A percentile compares a stretch with the other conserved stretches of the same genome.
Conservation (phyloP, 768 basidiomycete genomes). For the Cystobasidium ongulense region DNA sequence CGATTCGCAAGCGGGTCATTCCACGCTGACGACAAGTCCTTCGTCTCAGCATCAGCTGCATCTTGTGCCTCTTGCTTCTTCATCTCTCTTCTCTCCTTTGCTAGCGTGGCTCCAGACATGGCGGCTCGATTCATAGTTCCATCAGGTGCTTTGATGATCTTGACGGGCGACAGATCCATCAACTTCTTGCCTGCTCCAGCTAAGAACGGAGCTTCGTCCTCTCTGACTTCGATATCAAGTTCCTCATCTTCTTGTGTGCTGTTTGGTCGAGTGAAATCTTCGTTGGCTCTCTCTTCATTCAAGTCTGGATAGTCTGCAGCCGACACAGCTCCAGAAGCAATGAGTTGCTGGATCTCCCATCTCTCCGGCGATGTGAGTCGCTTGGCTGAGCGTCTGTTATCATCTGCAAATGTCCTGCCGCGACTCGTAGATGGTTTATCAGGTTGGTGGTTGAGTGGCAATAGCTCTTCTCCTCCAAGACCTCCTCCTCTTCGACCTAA, state of each 20-base stretch:
- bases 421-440: conserved; percentile 4
- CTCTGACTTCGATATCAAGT: conserved; percentile 89
- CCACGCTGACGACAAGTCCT: conserved; percentile 95
- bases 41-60: conserved; percentile 81
- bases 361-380: conserved; percentile 90
- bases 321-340: conserved; percentile 83
- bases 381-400: conserved; percentile 67
- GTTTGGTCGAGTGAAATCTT: conserved; percentile 45
- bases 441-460: neutral
- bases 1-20: conserved; percentile 93
- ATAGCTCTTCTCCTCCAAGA: neutral
- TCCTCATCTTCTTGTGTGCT: conserved; percentile 83
- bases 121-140: conserved; percentile 94
- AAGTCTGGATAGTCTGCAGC: conserved; percentile 90
- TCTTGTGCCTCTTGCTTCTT: conserved; percentile 92
- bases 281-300: conserved; percentile 58
- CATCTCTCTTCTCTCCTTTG: conserved; percentile 89
- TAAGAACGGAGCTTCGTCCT: conserved; percentile 92
- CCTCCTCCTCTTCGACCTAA: conserved; percentile 53
- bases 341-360: conserved; percentile 99
- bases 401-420: conserved; percentile 43
- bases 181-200: conserved; percentile 93
- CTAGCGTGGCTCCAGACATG: conserved; percentile 80
- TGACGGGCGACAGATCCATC: conserved; percentile 89
- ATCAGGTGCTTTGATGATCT: conserved; percentile 97